phyloP scores from a whole-genome alignment of 306 rosid species.

The Corylus americana region DNA sequence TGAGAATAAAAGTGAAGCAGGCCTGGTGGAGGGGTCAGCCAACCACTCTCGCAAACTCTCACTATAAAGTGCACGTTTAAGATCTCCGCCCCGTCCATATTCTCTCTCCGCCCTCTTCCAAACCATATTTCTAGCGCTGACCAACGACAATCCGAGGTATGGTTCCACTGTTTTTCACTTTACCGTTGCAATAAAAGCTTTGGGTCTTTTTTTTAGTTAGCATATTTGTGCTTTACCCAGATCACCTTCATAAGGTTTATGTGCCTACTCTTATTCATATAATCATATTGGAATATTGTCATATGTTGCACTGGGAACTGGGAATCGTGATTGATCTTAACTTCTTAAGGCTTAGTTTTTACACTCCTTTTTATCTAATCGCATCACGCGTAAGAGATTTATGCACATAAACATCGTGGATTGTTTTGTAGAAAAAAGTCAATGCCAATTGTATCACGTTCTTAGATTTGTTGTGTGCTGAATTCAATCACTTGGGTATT shows the following conservation, averaged over 20 bases:
- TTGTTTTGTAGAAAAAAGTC: no score
- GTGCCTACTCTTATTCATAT: neutral
- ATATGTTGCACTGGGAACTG: neutral
- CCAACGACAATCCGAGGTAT: neutral
- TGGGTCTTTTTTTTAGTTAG: neutral
- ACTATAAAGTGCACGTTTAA: conserved; percentile 5
- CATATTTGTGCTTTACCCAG: neutral
- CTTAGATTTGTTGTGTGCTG: no score
- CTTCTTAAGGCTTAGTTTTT: neutral
- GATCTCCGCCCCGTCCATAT: neutral
- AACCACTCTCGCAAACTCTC: conserved; percentile 32
- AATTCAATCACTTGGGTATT: no score
- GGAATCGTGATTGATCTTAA: neutral
- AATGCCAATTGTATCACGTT: no score
- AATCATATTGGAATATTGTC: neutral
- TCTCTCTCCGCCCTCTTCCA: neutral
- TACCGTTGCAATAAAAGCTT: neutral
- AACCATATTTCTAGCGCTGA: neutral
- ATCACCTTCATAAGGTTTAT: neutral
- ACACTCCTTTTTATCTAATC: neutral
- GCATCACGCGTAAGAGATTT: no score
- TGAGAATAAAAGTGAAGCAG: conserved; percentile 25
- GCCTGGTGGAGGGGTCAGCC: conserved; percentile 37
- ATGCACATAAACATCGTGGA: no score
- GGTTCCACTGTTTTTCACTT: neutral